Percentiles rank a stretch among this genome's conserved stretches.
These are phyloP conservation scores for Rostrohypoxylon terebratum DNA, from an alignment of 495 filamentous ascomycete genomes.

Conservation along the genomic window DNA sequence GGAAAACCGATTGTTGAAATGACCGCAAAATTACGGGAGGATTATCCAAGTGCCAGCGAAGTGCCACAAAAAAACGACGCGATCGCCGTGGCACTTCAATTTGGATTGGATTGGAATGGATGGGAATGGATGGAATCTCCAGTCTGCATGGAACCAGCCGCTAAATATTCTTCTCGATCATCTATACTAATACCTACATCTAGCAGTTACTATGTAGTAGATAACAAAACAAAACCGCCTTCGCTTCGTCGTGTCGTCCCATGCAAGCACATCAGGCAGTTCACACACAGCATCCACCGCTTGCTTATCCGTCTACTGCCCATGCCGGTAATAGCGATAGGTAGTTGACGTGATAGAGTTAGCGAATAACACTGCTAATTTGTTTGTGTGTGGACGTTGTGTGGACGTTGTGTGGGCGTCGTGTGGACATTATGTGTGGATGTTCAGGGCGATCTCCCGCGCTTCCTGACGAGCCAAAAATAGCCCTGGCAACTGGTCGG, in stretches of 20 bases:
- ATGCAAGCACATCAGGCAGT: slow-evolving; percentile 35
- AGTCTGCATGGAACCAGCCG: slow-evolving; percentile 42
- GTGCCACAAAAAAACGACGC: slow-evolving; percentile 35
- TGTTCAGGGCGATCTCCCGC: slow-evolving; percentile 40
- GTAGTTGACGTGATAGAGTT: slow-evolving; percentile 32
- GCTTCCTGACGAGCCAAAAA: slow-evolving; percentile 46
- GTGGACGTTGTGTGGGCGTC: no score
- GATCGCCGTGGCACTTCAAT: slow-evolving; percentile 26
- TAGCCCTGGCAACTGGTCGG: slow-evolving; percentile 27
- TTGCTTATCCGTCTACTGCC: slow-evolving; percentile 2
- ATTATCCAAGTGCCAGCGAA: slow-evolving; percentile 36
- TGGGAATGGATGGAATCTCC: background rate
- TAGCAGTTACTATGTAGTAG: no score
- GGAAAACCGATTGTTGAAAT: slow-evolving; percentile 31
- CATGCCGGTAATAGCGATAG: slow-evolving; percentile 24
- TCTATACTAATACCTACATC: background rate
- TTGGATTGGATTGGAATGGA: slow-evolving; percentile 30
- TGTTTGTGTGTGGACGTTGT: background rate
- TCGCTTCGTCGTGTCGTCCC: background rate
- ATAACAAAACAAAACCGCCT: slow-evolving; percentile 6
- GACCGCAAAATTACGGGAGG: slow-evolving; percentile 35
- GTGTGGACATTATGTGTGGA: background rate
- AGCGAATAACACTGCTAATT: slow-evolving; percentile 15
- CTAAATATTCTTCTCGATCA: slow-evolving; percentile 33
- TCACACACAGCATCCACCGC: slow-evolving; percentile 16